Base-by-base conservation (phyloP, 2,329 filamentous ascomycete species). In the Aspergillus aculeatinus region DNA sequence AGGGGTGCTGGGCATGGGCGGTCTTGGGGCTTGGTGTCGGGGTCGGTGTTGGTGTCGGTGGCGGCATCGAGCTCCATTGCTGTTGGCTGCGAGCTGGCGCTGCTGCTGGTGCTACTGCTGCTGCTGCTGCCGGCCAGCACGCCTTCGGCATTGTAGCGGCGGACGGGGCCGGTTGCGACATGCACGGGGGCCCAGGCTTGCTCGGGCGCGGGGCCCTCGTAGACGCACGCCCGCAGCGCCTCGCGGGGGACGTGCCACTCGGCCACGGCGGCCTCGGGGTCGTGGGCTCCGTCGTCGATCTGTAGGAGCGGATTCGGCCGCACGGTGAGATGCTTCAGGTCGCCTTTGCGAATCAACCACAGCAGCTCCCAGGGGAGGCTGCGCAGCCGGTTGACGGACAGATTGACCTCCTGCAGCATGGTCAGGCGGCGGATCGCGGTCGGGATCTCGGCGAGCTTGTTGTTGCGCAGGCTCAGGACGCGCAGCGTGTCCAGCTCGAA, bases 301-400 rank as follows among this genome's bases (percentile, higher is more conserved):
- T 67, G 64, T 9, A 68, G 58, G 23, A 80, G 75, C 3, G 77
- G 76, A 55, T 80, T 80, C 0, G 77, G 77, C 21, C 70, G 74
- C 16, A 76, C 70, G 3, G 67, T 74, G 19, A 79, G 65, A 51
- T 76, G 76, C 55, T 72, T 75, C 51, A 79, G 57, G 23, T 76
- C 70, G 5, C 75, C 75, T 48, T 74, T 68, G 31, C 68, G 69
- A 23, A 77, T 72, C 3, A 81, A 68, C 57, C 71, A 70, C 16
- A 82, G 62, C 6, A 82, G 63, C 54, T 82, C 80, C 72, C 76
- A 80, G 0, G 80, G 80, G 2, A 82, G 72, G 49, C 70, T 72
- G 11, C 68, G 63, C 10, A 82, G 68, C 31, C 74, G 68, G 60
- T 82, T 82, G 31, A 76, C 74, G 2, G 77, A 74, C 25, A 82